Evolutionary conservation across 495 filamentous ascomycete genomes (phyloP).

Genomic region (Chaetomium fimeti): DNA sequence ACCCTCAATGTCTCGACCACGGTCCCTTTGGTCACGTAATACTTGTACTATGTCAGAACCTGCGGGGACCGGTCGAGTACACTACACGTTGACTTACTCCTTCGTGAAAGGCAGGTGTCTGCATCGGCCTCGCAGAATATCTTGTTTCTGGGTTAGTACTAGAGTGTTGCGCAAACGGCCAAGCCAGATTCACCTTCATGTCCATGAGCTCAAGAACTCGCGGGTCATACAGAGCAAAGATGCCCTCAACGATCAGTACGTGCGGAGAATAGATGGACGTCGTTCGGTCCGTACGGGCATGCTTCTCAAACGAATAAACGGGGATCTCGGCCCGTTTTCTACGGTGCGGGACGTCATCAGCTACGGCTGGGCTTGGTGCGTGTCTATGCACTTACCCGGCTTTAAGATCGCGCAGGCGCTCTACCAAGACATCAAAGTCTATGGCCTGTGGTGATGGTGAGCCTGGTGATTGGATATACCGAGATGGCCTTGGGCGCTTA

Average conservation of each 20-base stretch:
- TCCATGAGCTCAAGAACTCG: conserved; percentile 85
- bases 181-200: conserved; percentile 63
- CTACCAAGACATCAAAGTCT: conserved; percentile 86
- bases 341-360: conserved; percentile 12
- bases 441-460: conserved; percentile 56
- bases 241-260: conserved; percentile 92
- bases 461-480: conserved; percentile 20
- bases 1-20: conserved; percentile 85
- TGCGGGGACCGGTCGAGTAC: neutral
- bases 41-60: conserved; percentile 54
- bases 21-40: conserved; percentile 77
- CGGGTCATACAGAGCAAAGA: conserved; percentile 88
- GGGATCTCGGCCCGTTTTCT: conserved; percentile 93
- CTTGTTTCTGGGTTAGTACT: conserved; percentile 38
- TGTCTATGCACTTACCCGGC: conserved; percentile 64
- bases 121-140: conserved; percentile 97
- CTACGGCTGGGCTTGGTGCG: neutral
- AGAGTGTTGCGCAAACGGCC: neutral
- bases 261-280: conserved; percentile 92
- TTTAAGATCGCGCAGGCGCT: conserved; percentile 80
- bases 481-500: conserved; percentile 25
- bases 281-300: conserved; percentile 74
- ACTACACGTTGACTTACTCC: conserved; percentile 59
- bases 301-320: conserved; percentile 91
- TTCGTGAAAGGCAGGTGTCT: conserved; percentile 86